These are phyloP conservation scores for Helotiales sp. DNA, from an alignment of 2,329 filamentous ascomycete species.

Conservation along the genomic window DNA sequence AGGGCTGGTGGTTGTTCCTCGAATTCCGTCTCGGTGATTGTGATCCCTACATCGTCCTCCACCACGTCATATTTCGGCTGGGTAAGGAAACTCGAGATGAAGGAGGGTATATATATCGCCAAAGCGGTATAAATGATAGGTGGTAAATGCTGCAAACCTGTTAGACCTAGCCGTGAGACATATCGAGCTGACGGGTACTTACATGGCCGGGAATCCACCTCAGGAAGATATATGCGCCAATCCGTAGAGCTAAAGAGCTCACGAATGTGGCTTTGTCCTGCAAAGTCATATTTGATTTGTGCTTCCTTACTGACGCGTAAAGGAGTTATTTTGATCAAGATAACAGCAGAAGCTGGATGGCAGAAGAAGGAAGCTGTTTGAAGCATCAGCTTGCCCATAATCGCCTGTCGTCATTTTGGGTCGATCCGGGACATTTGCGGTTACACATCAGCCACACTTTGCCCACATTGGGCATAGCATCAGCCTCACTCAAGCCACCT, in stretches of 20 bases:
- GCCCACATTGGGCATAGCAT: not conserved
- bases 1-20: constrained; percentile 43
- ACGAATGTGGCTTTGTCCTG: constrained; percentile 39
- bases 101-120: constrained; percentile 68
- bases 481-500: not conserved
- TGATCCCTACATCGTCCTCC: constrained; percentile 62
- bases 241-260: constrained; percentile 56
- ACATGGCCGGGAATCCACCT: constrained; percentile 55
- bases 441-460: constrained; percentile 14
- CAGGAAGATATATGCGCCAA: constrained; percentile 61
- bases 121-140: constrained; percentile 63
- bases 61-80: constrained; percentile 63
- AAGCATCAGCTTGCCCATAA: constrained; percentile 8
- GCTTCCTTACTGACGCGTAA: not conserved
- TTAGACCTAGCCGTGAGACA: constrained; percentile 15
- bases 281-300: constrained; percentile 24
- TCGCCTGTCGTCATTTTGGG: constrained; percentile 6
- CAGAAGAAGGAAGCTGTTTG: not conserved
- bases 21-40: constrained; percentile 53
- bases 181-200: constrained; percentile 26
- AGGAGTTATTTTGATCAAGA: not conserved
- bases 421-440: constrained; percentile 18
- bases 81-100: constrained; percentile 61
- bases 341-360: not conserved
- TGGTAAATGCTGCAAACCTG: constrained; percentile 42